Conservation (phyloP, 306 rosid genomes). For the Arachis hypogaea region DNA sequence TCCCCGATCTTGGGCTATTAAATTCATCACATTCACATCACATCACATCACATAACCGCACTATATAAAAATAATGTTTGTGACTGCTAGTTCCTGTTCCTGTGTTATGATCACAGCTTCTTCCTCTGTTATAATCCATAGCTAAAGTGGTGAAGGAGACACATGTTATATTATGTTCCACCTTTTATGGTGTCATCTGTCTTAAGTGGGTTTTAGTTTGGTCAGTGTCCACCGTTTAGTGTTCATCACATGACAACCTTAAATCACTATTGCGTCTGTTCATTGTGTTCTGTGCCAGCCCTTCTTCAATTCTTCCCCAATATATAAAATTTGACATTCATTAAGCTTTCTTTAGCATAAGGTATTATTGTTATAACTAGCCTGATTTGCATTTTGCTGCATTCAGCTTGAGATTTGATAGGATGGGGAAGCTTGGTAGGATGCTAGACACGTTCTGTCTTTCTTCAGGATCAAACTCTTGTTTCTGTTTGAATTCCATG, state of each 20-base stretch:
- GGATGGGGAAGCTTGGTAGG: conserved; percentile 78
- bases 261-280: conserved; percentile 24
- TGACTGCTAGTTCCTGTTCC: conserved; percentile 11
- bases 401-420: conserved; percentile 23
- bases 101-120: conserved; percentile 29
- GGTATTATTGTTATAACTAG: conserved; percentile 39
- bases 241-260: conserved; percentile 57
- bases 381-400: conserved; percentile 31
- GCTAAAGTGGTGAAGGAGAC: conserved; percentile 39
- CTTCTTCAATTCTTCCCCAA: conserved; percentile 36
- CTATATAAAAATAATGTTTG: conserved; percentile 31
- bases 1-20: conserved; percentile 47
- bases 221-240: conserved; percentile 28
- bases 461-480: conserved; percentile 63
- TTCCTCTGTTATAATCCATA: conserved; percentile 23
- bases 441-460: conserved; percentile 61
- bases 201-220: conserved; percentile 24
- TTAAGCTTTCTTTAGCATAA: conserved; percentile 42
- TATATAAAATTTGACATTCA: neutral
- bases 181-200: conserved; percentile 27
- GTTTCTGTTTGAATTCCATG: conserved; percentile 71
- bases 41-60: neutral
- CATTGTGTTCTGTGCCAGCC: conserved; percentile 46
- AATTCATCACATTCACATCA: conserved; percentile 44
- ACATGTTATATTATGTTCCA: conserved; percentile 42